Percentiles rank a stretch among this genome's conserved stretches.
phyloP scores from a whole-genome alignment of 140 eudicot genomes.

The Stevia rebaudiana region DNA sequence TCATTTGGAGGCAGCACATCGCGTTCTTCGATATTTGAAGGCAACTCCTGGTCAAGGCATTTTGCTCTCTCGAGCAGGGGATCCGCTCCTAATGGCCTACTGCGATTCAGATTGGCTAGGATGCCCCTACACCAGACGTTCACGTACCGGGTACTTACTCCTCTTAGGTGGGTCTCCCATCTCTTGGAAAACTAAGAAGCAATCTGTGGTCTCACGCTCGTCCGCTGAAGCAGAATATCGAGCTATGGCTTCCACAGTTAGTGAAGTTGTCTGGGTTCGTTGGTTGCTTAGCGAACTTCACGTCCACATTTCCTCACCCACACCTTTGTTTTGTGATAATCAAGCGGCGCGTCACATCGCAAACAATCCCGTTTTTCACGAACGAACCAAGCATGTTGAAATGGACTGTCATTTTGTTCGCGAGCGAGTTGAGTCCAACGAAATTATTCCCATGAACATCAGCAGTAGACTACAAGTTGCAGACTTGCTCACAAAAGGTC shows the following conservation, averaged over 20 bases:
- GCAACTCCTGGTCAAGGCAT: slow-evolving; percentile 5
- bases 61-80: neutral
- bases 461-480: no score
- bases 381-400: neutral
- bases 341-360: neutral
- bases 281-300: neutral
- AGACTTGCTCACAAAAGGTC: neutral
- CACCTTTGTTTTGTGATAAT: slow-evolving; percentile 8
- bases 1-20: neutral
- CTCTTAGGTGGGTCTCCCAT: neutral
- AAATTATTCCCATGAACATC: no score
- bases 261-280: neutral
- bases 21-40: neutral
- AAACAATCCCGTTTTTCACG: slow-evolving; percentile 6
- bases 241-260: neutral
- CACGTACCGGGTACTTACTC: neutral
- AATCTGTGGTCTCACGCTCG: neutral
- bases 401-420: neutral
- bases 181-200: neutral
- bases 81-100: neutral
- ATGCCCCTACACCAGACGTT: neutral
- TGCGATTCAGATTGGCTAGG: neutral
- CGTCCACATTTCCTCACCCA: neutral
- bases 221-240: neutral
- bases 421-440: neutral